These are phyloP conservation scores for Tuctoria greenei DNA, from an alignment of 176 grass and related monocot genomes.

Conservation along the genomic window DNA sequence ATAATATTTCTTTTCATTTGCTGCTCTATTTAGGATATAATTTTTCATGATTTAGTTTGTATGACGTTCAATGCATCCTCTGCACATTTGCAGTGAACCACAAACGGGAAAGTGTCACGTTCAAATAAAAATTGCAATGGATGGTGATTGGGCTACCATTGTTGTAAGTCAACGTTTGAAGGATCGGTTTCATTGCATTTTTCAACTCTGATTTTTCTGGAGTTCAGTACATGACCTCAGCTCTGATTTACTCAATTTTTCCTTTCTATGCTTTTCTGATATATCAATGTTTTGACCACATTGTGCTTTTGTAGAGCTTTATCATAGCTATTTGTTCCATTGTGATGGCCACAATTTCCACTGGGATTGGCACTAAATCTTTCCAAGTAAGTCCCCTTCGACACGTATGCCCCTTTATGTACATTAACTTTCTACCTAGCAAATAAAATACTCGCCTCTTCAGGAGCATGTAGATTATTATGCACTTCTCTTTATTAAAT, in stretches of 20 bases:
- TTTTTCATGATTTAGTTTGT: constrained; percentile 23
- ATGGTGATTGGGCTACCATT: constrained; percentile 63
- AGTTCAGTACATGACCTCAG: not conserved
- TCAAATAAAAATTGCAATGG: constrained; percentile 48
- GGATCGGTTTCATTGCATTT: not conserved
- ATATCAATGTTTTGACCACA: not conserved
- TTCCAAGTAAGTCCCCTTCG: constrained; percentile 79
- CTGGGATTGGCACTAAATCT: constrained; percentile 72
- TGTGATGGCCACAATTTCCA: constrained; percentile 93
- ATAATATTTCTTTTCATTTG: not conserved
- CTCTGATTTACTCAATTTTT: not conserved
- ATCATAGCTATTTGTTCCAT: constrained; percentile 81
- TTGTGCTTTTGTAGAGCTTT: constrained; percentile 65
- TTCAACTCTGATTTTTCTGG: not conserved
- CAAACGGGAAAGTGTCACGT: constrained; percentile 55
- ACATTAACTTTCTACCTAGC: not conserved
- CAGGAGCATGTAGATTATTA: not conserved
- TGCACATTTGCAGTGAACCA: constrained; percentile 57
- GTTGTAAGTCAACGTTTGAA: constrained; percentile 44
- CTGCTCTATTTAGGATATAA: not conserved
- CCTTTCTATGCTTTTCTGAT: not conserved
- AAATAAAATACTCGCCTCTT: not conserved
- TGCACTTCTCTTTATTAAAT: not conserved
- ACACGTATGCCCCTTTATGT: no score
- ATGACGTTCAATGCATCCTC: not conserved